Percentiles rank a stretch among this genome's conserved stretches.
phyloP scores from a whole-genome alignment of 495 filamentous ascomycete genomes.

The Penicillium bovifimosum region DNA sequence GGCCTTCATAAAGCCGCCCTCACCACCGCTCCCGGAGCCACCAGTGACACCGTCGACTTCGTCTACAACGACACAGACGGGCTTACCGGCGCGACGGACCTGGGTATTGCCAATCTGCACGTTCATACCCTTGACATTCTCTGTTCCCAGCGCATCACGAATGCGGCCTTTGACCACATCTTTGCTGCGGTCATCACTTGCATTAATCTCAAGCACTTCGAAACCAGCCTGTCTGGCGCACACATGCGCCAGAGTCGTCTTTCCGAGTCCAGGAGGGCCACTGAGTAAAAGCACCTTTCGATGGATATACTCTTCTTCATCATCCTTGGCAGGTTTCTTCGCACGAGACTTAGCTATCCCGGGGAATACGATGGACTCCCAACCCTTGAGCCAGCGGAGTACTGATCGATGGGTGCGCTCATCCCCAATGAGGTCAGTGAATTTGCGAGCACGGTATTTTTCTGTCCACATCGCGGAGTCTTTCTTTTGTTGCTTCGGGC shows the following conservation, averaged over 20 bases:
- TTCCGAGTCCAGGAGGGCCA: slow-evolving; percentile 87
- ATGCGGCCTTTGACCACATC: slow-evolving; percentile 93
- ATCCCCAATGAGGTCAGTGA: slow-evolving; percentile 89
- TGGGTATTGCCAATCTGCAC: slow-evolving; percentile 57
- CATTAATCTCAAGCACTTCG: slow-evolving; percentile 92
- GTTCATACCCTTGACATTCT: slow-evolving; percentile 80
- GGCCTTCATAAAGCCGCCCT: slow-evolving; percentile 91
- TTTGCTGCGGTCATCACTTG: slow-evolving; percentile 90
- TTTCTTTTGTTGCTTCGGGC: slow-evolving; percentile 28
- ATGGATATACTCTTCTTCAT: slow-evolving; percentile 61
- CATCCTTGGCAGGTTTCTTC: slow-evolving; percentile 32
- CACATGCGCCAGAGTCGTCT: slow-evolving; percentile 94
- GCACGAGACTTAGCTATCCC: slow-evolving; percentile 54
- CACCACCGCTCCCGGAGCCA: slow-evolving; percentile 63
- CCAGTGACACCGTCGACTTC: slow-evolving; percentile 91
- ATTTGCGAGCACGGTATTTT: slow-evolving; percentile 86
- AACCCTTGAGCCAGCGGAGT: slow-evolving; percentile 85
- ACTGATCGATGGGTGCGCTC: slow-evolving; percentile 91
- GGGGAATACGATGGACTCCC: slow-evolving; percentile 91
- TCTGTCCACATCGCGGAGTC: slow-evolving; percentile 71
- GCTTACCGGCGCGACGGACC: slow-evolving; percentile 68
- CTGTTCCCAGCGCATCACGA: slow-evolving; percentile 79
- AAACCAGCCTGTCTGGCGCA: slow-evolving; percentile 94
- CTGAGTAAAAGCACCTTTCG: slow-evolving; percentile 85
- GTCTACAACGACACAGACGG: slow-evolving; percentile 90